Percentiles rank a stretch among this genome's conserved stretches.
Conservation (phyloP, 163 green algal genomes). For the Chlamydomonas reinhardtii region DNA sequence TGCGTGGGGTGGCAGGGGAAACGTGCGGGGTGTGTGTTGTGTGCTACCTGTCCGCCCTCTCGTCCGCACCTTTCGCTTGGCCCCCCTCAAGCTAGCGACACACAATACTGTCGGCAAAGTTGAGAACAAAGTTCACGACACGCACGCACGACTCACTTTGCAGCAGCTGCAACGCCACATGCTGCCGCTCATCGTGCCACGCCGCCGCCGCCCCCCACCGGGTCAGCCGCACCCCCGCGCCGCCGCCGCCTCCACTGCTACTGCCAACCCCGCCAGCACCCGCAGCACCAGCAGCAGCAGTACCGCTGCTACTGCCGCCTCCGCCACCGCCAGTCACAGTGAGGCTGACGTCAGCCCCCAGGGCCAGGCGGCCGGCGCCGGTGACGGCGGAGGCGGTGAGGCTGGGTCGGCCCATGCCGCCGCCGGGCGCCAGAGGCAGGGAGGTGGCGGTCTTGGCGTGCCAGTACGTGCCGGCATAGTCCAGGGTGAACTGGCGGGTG, state of each 20-base stretch:
- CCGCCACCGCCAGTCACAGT: not conserved
- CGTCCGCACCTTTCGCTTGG: too few relatives aligned
- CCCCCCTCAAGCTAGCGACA: too few relatives aligned
- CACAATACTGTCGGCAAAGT: too few relatives aligned
- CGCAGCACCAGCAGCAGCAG: too few relatives aligned
- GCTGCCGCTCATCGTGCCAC: slow-evolving; percentile 22
- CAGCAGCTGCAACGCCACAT: not conserved
- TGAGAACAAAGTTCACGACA: too few relatives aligned
- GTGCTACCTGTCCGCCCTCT: too few relatives aligned
- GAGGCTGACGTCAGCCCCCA: not conserved
- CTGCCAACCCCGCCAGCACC: too few relatives aligned
- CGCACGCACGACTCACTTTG: not conserved
- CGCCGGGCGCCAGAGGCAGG: too few relatives aligned
- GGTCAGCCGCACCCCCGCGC: not conserved
- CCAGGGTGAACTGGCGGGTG: slow-evolving; percentile 34
- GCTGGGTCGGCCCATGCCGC: not conserved
- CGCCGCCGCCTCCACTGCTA: too few relatives aligned
- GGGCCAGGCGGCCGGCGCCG: not conserved
- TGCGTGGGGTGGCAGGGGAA: too few relatives aligned
- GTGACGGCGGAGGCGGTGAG: slow-evolving; percentile 5
- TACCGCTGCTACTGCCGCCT: not conserved
- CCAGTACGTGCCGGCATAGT: slow-evolving; percentile 2
- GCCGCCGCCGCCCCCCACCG: slow-evolving; percentile 19
- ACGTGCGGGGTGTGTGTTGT: too few relatives aligned
- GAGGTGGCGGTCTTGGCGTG: not conserved